phyloP scores from a whole-genome alignment of 305 asterid species.

The Fraxinus floribunda region DNA sequence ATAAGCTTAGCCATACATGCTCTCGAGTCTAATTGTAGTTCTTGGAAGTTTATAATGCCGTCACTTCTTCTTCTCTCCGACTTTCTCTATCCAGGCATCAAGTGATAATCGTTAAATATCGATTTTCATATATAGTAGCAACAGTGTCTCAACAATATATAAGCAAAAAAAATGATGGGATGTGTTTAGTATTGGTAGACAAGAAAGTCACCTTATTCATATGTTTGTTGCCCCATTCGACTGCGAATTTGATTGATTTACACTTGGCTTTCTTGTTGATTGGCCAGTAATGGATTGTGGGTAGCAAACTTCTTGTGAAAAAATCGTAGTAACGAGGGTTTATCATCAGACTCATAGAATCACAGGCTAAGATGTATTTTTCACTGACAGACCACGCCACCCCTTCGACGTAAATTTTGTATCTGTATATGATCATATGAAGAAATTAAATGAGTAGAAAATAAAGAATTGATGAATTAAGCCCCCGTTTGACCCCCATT shows the following conservation, averaged over 20 bases:
- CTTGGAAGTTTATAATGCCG: background rate
- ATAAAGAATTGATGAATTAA: background rate
- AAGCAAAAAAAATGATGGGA: background rate
- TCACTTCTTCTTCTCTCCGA: background rate
- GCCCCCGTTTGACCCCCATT: no score
- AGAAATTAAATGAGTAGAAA: background rate
- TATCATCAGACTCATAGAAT: slow-evolving; percentile 57
- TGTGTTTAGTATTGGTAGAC: background rate
- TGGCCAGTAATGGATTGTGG: slow-evolving; percentile 80
- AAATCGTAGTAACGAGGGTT: slow-evolving; percentile 65
- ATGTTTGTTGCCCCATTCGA: slow-evolving; percentile 72
- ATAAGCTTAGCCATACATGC: background rate
- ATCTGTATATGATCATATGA: slow-evolving; percentile 41
- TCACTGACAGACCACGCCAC: slow-evolving; percentile 83
- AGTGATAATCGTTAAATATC: background rate
- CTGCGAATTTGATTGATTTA: slow-evolving; percentile 54
- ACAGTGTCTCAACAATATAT: background rate
- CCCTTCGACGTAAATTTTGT: slow-evolving; percentile 84
- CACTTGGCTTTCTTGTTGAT: slow-evolving; percentile 44
- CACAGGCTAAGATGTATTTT: slow-evolving; percentile 81
- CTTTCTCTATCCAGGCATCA: background rate
- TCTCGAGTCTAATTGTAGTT: background rate
- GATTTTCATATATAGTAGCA: background rate
- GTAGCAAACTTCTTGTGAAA: slow-evolving; percentile 68
- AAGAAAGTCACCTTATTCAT: slow-evolving; percentile 39